Evolutionary conservation across 306 rosid species (phyloP).

Genomic region (Gastrolobium bilobum): DNA sequence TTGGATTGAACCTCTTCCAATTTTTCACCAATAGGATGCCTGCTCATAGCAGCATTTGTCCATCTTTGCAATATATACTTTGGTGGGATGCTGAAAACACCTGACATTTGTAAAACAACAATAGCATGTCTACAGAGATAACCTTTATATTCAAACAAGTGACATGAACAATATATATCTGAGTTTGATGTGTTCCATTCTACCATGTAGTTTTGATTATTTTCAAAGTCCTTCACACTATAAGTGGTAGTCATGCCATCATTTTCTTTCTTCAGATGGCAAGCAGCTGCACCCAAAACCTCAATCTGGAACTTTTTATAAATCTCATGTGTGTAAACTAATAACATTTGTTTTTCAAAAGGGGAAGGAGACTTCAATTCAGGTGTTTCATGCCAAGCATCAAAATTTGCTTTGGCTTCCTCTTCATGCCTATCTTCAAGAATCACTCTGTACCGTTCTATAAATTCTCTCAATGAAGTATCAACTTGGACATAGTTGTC

Average conservation of each 20-base stretch:
- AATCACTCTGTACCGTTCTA: conserved; percentile 58
- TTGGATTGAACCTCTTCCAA: conserved; percentile 70
- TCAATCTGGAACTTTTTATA: conserved; percentile 65
- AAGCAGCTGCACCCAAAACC: conserved; percentile 73
- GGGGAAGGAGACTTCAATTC: conserved; percentile 75
- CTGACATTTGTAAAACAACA: conserved; percentile 77
- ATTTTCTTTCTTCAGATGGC: conserved; percentile 72
- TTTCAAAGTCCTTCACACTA: conserved; percentile 65
- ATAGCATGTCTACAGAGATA: conserved; percentile 69
- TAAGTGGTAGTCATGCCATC: conserved; percentile 53
- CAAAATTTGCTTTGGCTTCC: conserved; percentile 76
- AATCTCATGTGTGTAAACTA: conserved; percentile 65
- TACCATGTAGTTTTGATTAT: conserved; percentile 59
- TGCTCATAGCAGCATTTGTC: conserved; percentile 75
- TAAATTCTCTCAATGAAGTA: conserved; percentile 62
- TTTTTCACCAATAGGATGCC: conserved; percentile 64
- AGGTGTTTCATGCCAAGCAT: conserved; percentile 77
- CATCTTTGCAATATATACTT: conserved; percentile 68
- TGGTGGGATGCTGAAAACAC: conserved; percentile 68
- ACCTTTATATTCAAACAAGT: conserved; percentile 69
- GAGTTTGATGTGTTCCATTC: conserved; percentile 67
- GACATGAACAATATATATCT: conserved; percentile 70
- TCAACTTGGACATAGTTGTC: conserved; percentile 62
- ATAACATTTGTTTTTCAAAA: conserved; percentile 64
- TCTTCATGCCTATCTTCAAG: conserved; percentile 72